Evolutionary conservation across 257 asterid species (phyloP).

Genomic region (Solanum habrochaites): DNA sequence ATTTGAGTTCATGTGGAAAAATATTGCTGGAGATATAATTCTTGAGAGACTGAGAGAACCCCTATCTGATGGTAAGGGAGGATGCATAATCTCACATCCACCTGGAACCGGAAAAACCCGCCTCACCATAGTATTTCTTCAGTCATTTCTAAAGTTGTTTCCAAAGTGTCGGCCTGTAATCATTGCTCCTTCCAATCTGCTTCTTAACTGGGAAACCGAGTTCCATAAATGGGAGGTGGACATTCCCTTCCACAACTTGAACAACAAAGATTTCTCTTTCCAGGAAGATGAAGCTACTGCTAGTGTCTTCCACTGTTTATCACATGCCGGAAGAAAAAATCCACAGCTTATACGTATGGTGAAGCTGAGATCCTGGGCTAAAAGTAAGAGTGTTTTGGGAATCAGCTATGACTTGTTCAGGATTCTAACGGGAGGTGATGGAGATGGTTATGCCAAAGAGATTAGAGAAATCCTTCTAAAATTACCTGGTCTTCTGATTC

Average conservation of each 20-base stretch:
- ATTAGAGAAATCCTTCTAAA: slow-evolving; percentile 42
- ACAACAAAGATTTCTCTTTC: slow-evolving; percentile 19
- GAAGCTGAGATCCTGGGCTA: slow-evolving; percentile 49
- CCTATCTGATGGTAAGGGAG: slow-evolving; percentile 22
- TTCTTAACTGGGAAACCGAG: slow-evolving; percentile 61
- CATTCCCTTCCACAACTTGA: slow-evolving; percentile 50
- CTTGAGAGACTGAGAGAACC: slow-evolving; percentile 24
- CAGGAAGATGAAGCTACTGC: slow-evolving; percentile 18
- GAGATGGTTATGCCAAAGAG: background rate
- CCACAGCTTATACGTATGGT: slow-evolving; percentile 10
- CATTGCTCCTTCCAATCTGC: slow-evolving; percentile 68
- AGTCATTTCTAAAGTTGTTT: slow-evolving; percentile 37
- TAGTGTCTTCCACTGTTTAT: background rate
- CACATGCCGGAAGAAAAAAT: background rate
- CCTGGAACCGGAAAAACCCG: slow-evolving; percentile 85
- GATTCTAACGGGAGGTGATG: slow-evolving; percentile 24
- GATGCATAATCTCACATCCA: slow-evolving; percentile 81
- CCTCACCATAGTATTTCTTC: slow-evolving; percentile 52
- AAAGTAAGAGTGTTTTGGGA: slow-evolving; percentile 40
- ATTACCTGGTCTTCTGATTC: slow-evolving; percentile 40
- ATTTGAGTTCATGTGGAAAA: slow-evolving; percentile 52
- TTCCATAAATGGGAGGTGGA: slow-evolving; percentile 41
- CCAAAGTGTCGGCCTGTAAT: slow-evolving; percentile 52
- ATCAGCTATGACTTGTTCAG: slow-evolving; percentile 48
- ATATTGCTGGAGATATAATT: slow-evolving; percentile 46